Evolutionary conservation across 805 yeast genomes (phyloP).

Genomic region (Ascoidea rubescens): DNA sequence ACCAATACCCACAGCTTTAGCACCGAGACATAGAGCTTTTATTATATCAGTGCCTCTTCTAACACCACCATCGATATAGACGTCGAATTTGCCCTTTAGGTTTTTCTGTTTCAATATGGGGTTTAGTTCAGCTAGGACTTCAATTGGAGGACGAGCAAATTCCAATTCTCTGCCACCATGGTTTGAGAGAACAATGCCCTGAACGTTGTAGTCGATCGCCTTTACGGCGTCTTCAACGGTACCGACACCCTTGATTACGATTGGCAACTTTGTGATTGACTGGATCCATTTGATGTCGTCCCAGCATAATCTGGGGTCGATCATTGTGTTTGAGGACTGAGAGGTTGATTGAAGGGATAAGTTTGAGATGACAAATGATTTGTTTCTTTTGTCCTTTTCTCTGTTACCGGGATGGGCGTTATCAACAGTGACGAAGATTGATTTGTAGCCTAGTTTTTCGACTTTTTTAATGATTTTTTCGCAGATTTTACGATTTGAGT

Average conservation of each 20-base stretch:
- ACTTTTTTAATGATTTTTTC: constrained; percentile 22
- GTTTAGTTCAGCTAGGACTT: constrained; percentile 41
- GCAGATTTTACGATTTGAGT: constrained; percentile 21
- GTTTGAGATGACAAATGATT: constrained; percentile 11
- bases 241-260: constrained; percentile 51
- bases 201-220: constrained; percentile 44
- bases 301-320: constrained; percentile 19
- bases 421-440: constrained; percentile 40
- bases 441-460: constrained; percentile 27
- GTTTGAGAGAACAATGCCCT: constrained; percentile 55
- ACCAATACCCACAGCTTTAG: constrained; percentile 63
- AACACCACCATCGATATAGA: constrained; percentile 66
- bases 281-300: constrained; percentile 18
- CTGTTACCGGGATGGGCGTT: constrained; percentile 40
- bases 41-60: constrained; percentile 67
- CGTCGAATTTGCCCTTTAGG: constrained; percentile 37
- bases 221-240: constrained; percentile 48
- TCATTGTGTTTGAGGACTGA: constrained; percentile 6
- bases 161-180: constrained; percentile 70
- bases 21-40: constrained; percentile 67
- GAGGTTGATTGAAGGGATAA: constrained; percentile 10
- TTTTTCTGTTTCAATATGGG: constrained; percentile 27
- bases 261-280: constrained; percentile 26
- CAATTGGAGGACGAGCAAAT: constrained; percentile 44
- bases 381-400: constrained; percentile 30